These are phyloP conservation scores for Lentinula detonsa DNA, from an alignment of 768 basidiomycete species.

Conservation along the genomic window DNA sequence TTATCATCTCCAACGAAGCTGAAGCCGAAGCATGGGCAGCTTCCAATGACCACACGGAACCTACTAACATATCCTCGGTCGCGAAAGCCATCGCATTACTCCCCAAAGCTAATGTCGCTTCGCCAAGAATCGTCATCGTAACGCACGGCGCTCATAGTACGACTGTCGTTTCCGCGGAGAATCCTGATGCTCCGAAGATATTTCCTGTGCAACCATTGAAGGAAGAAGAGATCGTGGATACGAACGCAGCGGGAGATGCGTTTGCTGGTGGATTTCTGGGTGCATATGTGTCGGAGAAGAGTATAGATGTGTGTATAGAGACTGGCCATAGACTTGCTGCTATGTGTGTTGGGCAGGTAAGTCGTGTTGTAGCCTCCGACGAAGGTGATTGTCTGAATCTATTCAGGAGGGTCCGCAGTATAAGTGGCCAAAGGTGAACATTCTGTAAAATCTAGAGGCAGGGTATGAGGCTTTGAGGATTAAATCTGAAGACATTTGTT, in stretches of 20 bases:
- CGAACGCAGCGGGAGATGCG: constrained; percentile 75
- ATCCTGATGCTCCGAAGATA: constrained; percentile 32
- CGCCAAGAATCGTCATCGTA: constrained; percentile 60
- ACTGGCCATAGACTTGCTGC: constrained; percentile 64
- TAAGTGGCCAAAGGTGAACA: constrained; percentile 10
- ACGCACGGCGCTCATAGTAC: constrained; percentile 65
- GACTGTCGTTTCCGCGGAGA: constrained; percentile 43
- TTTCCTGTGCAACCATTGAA: constrained; percentile 39
- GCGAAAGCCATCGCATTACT: constrained; percentile 51
- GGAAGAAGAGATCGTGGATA: constrained; percentile 56
- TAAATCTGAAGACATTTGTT: too few relatives aligned
- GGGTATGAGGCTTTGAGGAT: background rate
- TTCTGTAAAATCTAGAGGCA: background rate
- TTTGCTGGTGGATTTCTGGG: constrained; percentile 74
- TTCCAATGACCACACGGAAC: constrained; percentile 42
- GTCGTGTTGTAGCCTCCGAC: constrained; percentile 5
- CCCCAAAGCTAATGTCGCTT: constrained; percentile 47
- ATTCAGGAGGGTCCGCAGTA: constrained; percentile 8
- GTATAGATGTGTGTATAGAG: constrained; percentile 51
- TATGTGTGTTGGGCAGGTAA: constrained; percentile 59
- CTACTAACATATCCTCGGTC: constrained; percentile 41
- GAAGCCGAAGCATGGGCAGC: constrained; percentile 64
- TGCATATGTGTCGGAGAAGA: constrained; percentile 55
- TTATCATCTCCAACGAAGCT: constrained; percentile 70
- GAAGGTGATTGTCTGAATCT: background rate